Conservation (phyloP, 495 filamentous ascomycete species). For the Aspergillus sclerotioniger region DNA sequence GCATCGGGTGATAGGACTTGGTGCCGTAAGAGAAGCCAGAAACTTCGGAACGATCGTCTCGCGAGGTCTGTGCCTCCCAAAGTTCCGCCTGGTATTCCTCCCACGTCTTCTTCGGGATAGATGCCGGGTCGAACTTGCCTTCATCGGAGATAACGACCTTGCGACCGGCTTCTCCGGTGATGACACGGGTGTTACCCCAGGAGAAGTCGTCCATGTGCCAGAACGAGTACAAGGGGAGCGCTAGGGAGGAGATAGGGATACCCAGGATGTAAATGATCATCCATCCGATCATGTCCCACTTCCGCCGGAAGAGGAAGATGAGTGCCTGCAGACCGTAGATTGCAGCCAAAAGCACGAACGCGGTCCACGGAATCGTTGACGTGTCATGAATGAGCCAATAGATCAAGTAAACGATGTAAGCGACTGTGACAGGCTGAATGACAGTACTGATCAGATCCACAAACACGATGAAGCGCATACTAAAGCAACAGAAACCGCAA, state of each 20-base stretch:
- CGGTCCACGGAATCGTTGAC: constrained; percentile 69
- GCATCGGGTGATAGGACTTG: constrained; percentile 64
- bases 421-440: constrained; percentile 88
- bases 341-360: constrained; percentile 86
- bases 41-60: constrained; percentile 86
- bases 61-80: constrained; percentile 81
- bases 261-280: constrained; percentile 95
- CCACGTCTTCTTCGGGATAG: constrained; percentile 97
- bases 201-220: constrained; percentile 99
- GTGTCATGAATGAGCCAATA: constrained; percentile 61
- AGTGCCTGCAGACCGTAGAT: constrained; percentile 97
- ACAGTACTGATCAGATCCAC: constrained; percentile 88
- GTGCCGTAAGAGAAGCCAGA: constrained; percentile 92
- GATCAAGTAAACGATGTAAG: constrained; percentile 87
- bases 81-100: constrained; percentile 98
- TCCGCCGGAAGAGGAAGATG: constrained; percentile 92
- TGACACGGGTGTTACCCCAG: constrained; percentile 95
- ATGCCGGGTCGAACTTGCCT: constrained; percentile 93
- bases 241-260: constrained; percentile 88
- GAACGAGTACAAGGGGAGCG: constrained; percentile 91
- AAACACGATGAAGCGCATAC: constrained; percentile 98
- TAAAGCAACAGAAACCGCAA: constrained; percentile 99
- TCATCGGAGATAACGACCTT: constrained; percentile 95
- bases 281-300: constrained; percentile 99
- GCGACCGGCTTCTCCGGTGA: constrained; percentile 91